Evolutionary conservation across 2,329 filamentous ascomycete species (phyloP), one percentile per base, ranked within the genome.

Genomic region (Diaporthe amygdali): DNA sequence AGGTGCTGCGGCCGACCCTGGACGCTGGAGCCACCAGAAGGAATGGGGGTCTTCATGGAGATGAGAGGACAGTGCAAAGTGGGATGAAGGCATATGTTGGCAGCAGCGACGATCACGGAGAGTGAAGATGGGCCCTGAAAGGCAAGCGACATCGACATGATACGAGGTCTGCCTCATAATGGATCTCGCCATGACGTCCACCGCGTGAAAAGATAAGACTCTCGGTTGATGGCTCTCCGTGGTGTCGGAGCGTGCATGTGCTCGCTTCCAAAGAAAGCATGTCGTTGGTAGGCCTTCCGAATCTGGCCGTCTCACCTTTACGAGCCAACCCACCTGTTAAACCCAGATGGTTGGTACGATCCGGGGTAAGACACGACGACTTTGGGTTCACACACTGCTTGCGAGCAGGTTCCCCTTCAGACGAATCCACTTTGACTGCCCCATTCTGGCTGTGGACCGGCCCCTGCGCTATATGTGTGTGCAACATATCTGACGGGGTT

Each of bases 251-350:
- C 44, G 44, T 64, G 44, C 44, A 47, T 37, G 30, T 20, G 59
- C 59, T 64, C 59, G 59, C 59, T 37, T 47, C 59, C 27, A 63
- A 20, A 46, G 56, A 47, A 47, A 22, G 12, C 44, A 49, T 37
- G 41, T 49, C 41, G 41, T 63, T 63, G 59, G 41, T 34, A 34
- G 27, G 39, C 3, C 44, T 20, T 49, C 59, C 59, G 14, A 34
- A 64, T 64, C 59, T 27, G 59, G 59, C 30, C 37, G 59, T 64
- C 59, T 64, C 59, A 64, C 59, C 44, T 49, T 37, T 64, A 64
- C 59, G 59, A 64, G 59, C 39, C 30, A 34, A 46, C 22, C 59
- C 44, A 44, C 59, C 59, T 44, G 59, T 49, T 55, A 49, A 44
- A 64, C 37, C 59, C 59, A 49, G 14, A 64, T 37, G 59, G 59